Conservation (phyloP, 2,329 filamentous ascomycete genomes). For the Microdochium trichocladiopsis region DNA sequence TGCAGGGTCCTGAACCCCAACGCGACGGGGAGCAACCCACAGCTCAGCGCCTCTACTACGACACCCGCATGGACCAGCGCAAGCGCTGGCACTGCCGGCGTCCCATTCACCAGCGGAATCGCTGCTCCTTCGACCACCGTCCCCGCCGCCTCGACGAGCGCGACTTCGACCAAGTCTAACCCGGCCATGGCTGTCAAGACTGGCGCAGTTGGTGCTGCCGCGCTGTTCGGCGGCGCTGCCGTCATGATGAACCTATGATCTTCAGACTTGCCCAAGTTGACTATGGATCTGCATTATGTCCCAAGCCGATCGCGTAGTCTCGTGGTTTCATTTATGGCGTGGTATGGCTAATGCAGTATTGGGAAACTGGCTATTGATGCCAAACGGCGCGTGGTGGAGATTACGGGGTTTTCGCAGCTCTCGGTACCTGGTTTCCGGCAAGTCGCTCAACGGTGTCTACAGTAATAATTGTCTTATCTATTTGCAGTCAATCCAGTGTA, state of each 20-base stretch:
- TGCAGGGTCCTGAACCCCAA: constrained; percentile 49
- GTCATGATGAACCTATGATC: constrained; percentile 27
- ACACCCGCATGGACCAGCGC: constrained; percentile 47
- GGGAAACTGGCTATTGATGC: too few species aligned
- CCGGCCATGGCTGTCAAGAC: constrained; percentile 21
- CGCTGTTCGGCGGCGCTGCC: constrained; percentile 35
- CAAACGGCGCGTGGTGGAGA: too few species aligned
- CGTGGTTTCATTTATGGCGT: too few species aligned
- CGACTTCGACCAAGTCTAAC: constrained; percentile 22
- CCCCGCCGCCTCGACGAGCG: constrained; percentile 24
- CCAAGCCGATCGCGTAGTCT: too few species aligned
- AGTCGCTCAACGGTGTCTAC: too few species aligned
- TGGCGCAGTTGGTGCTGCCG: constrained; percentile 32
- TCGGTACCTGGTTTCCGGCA: too few species aligned
- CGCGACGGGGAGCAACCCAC: constrained; percentile 34
- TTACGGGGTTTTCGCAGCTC: too few species aligned
- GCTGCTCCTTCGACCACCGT: constrained; percentile 31
- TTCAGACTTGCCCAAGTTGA: too few species aligned
- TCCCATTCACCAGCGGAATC: constrained; percentile 50
- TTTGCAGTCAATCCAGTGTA: too few species aligned
- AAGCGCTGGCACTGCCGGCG: constrained; percentile 32
- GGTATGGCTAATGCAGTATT: too few species aligned
- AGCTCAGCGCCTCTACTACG: constrained; percentile 34
- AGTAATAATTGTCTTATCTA: too few species aligned
- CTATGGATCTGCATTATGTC: too few species aligned